Evolutionary conservation across 441 rosid genomes (phyloP), one percentile per base, ranked within the genome.

Genomic region (Rhodomyrtus psidioides): DNA sequence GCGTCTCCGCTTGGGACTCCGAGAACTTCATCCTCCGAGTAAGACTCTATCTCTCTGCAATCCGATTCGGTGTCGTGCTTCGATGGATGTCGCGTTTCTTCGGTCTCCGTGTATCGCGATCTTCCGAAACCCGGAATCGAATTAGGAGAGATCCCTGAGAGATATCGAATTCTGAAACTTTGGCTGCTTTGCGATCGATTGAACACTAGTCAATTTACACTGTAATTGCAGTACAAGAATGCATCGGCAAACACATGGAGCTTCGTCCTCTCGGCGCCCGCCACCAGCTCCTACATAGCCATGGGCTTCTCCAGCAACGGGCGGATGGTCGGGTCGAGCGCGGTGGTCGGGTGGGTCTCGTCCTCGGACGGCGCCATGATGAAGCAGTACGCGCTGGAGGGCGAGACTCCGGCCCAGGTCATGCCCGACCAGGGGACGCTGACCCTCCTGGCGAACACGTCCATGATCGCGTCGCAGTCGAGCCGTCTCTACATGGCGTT

Each of bases 341-440:
- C 99, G 1, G 30, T 96, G 84, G 98, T 95, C 16, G 99, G 98
- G 15, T 96, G 98, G 98, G 16, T 93, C 42, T 87, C 97, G 16
- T 87, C 97, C 19, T 27, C 89, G 4, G 88, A 81, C 54, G 93
- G 95, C 6, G 23, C 17, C 8, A 53, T 7, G 2, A 87, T 89
- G 7, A 93, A 95, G 87, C 94, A 59, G 83, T 96, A 95, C 49
- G 86, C 85, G 17, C 92, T 96, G 17, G 87, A 90, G 9, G 98
- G 92, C 84, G 70, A 79, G 2, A 88, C 55, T 16, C 10, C 98
- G 0, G 53, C 15, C n/a, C 86, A 85, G 83, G 98, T 96, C 30
- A 44, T 79, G 6, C 89, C 92, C 53, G 94, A 95, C 85, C 92
- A 91, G 79, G 98, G 97, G 46, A 91, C 86, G 85, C 89, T 96